Evolutionary conservation across 208 protist genomes (phyloP).

Genomic region (Phytomonas sp.): DNA sequence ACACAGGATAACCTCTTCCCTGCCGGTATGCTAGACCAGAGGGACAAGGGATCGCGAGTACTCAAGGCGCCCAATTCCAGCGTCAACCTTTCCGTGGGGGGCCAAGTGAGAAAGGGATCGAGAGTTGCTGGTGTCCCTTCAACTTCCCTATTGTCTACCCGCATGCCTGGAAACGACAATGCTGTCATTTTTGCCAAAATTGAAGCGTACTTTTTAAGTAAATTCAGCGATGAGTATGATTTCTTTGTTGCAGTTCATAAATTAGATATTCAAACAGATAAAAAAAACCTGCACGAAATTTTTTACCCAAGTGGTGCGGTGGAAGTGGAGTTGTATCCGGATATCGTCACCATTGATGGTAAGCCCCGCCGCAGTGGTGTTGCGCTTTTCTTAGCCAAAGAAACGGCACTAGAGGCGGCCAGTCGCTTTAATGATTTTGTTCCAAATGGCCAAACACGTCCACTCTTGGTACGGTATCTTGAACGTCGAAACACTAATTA

Average conservation of each 20-base stretch:
- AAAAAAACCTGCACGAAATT: slow-evolving; percentile 39
- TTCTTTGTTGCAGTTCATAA: slow-evolving; percentile 69
- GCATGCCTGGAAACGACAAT: slow-evolving; percentile 7
- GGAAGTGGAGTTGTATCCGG: slow-evolving; percentile 37
- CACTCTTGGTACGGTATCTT: slow-evolving; percentile 46
- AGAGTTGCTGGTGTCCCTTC: background rate
- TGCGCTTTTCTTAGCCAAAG: slow-evolving; percentile 45
- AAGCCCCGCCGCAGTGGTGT: slow-evolving; percentile 51
- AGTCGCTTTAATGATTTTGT: slow-evolving; percentile 59
- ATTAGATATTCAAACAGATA: slow-evolving; percentile 32
- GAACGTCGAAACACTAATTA: slow-evolving; percentile 4
- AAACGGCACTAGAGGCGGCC: slow-evolving; percentile 53
- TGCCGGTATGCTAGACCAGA: background rate
- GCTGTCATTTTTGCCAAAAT: slow-evolving; percentile 25
- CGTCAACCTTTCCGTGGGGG: background rate
- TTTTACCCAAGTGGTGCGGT: slow-evolving; percentile 70
- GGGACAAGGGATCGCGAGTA: background rate
- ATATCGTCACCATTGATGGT: slow-evolving; percentile 29
- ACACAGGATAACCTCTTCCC: background rate
- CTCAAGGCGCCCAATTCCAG: background rate
- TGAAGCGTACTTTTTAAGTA: slow-evolving; percentile 44
- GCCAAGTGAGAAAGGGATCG: background rate
- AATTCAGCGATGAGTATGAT: slow-evolving; percentile 23
- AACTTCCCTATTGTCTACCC: background rate
- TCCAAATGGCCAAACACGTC: slow-evolving; percentile 37